A percentile compares a stretch with the other conserved stretches of the same genome.
Conservation (phyloP, 805 yeast genomes). For the Sugiyamaella smithiae region DNA sequence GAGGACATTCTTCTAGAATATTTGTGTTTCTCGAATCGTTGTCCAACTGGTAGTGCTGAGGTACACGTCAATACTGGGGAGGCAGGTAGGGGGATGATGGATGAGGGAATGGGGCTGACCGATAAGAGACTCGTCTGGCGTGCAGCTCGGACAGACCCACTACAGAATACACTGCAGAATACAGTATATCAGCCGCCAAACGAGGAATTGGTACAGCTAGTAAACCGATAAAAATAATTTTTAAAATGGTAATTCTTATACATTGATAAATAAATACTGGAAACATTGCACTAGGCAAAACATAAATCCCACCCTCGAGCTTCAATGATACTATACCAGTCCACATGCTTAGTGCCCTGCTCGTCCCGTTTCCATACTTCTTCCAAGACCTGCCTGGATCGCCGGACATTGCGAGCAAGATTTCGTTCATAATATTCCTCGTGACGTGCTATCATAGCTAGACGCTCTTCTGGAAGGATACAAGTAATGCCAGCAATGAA, state of each 20-base stretch:
- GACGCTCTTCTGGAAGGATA: constrained; percentile 50
- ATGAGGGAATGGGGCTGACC: background rate
- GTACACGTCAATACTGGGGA: constrained; percentile 3
- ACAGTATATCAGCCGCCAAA: too few relatives aligned
- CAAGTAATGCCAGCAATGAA: constrained; percentile 76
- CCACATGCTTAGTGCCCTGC: constrained; percentile 58
- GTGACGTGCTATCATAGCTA: constrained; percentile 50
- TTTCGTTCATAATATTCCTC: constrained; percentile 59
- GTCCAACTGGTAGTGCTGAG: background rate
- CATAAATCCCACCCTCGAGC: constrained; percentile 74
- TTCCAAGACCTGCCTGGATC: constrained; percentile 40
- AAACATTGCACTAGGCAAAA: too few relatives aligned
- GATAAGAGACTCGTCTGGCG: background rate
- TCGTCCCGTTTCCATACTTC: constrained; percentile 44
- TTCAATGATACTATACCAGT: constrained; percentile 69
- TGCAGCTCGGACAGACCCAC: too few relatives aligned
- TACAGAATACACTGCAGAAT: too few relatives aligned
- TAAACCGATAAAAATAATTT: too few relatives aligned
- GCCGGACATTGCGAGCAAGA: constrained; percentile 59
- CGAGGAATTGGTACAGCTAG: too few relatives aligned
- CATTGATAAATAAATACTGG: too few relatives aligned
- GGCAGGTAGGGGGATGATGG: background rate
- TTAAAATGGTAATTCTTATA: too few relatives aligned
- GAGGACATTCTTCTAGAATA: background rate
- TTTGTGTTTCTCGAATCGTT: background rate